Base-by-base conservation (phyloP, 148 eudicot genomes). In the Suaeda aralocaspica region DNA sequence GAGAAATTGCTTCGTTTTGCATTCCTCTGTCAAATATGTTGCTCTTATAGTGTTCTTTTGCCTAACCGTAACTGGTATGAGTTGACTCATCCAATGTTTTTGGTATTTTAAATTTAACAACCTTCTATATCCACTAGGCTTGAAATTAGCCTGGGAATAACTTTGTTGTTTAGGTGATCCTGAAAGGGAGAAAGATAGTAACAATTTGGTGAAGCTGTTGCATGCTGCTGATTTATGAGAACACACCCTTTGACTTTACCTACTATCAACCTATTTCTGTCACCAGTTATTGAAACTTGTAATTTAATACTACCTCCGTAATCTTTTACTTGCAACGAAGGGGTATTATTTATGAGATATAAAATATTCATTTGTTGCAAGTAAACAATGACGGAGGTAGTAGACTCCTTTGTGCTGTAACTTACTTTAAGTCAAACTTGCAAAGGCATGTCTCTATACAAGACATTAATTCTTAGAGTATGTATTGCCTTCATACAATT, bases 21-120 rank as follows among this genome's bases (percentile, higher is more conserved):
- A 9, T 50, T 41, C 31, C 5, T 62, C 11, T 60, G 26, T 56
- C 41, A 60, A 66, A 66, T 25, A 30, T 74, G 53, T 64, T 10
- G 31, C 68, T 46, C 29, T 16, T 26, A 24, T 62, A 15, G 12
- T 58, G 22, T 21, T 25, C 9, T 12, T 46, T 42, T 29, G 2
- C 18, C 16, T 11, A 9, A 26, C 13, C 3, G 26, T 58, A 3
- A 25, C 10, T 69, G 44, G 19, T 1, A 6, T 41, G 10, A 19
- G 12, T 53, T 18, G 29, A 62, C 31, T 69, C 33, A 28, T 26
- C 33, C 33, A 19, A n/a, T 57, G 16, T 36, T 36, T 19, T 26
- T 42, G 66, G 45, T 2, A 21, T 34, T 33, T 61, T 36, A 2
- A 19, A 30, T 33, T 9, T 21, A 33, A 50, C 10, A 4, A 5